A percentile compares a stretch with the other conserved stretches of the same genome.
phyloP scores from a whole-genome alignment of 495 filamentous ascomycete species.

The Pseudotulostoma volvatum region DNA sequence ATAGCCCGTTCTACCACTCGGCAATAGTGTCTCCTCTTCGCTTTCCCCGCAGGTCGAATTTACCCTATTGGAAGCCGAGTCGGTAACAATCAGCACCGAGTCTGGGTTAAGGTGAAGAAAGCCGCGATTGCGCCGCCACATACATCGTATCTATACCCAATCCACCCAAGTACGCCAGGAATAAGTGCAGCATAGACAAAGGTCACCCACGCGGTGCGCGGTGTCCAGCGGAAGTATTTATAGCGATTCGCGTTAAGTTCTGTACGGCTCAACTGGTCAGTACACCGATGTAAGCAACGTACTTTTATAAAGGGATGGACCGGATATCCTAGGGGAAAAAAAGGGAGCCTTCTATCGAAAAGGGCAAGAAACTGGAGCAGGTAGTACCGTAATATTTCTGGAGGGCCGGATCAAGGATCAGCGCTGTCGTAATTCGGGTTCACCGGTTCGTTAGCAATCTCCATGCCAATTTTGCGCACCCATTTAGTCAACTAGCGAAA shows the following conservation, averaged over 20 bases:
- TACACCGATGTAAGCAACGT: constrained; percentile 4
- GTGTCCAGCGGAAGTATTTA: constrained; percentile 91
- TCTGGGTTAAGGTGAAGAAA: too few relatives aligned
- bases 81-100: too few relatives aligned
- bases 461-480: background rate
- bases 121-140: too few relatives aligned
- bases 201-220: constrained; percentile 59
- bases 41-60: constrained; percentile 76
- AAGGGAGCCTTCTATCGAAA: too few relatives aligned
- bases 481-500: background rate
- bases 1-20: too few relatives aligned
- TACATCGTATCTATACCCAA: constrained; percentile 72
- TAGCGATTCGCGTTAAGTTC: constrained; percentile 74
- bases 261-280: constrained; percentile 25
- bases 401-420: constrained; percentile 62
- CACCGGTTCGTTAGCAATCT: background rate
- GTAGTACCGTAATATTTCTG: constrained; percentile 65
- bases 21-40: constrained; percentile 59
- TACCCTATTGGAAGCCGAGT: too few relatives aligned
- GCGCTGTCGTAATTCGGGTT: constrained; percentile 18
- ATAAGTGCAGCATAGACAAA: constrained; percentile 57
- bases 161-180: constrained; percentile 47
- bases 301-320: background rate
- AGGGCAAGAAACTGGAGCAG: constrained; percentile 3
- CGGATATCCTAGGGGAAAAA: too few relatives aligned